Base-by-base conservation (phyloP, 805 yeast genomes). In the Candida oleophila region DNA sequence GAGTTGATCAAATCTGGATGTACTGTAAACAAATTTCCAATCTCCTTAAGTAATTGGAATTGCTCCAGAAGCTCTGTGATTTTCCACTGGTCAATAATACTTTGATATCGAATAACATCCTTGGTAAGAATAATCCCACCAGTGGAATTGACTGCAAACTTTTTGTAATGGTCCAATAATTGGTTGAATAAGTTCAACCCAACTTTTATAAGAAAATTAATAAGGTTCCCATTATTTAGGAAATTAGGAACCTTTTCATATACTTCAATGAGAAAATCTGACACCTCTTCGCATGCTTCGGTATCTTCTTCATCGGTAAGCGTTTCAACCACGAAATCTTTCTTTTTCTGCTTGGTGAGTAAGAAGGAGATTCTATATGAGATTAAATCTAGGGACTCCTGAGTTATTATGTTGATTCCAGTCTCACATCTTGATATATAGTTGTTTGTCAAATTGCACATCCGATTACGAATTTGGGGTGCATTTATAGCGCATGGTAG, bases 91-190 rank as follows among this genome's bases (percentile, higher is more conserved):
- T 83, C 89, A 38, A 87, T 75, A 12, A 79, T 73, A 14, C 78
- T 73, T 61, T 89, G 92, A 58, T 85, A 88, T 40, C 87, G 79
- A 34, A 87, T 85, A 5, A 87, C 82, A 65, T 91, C 97, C 56
- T 85, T 87, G 0, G 96, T 87, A 12, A 89, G 77, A 12, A 86
- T 80, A 49, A 85, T 74, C 25, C 96, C 96, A 44, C 97, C 98
- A 4, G 83, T 80, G 1, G 89, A 82, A 55, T 81, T 87, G 52
- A 91, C 88, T 36, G 80, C 81, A 60, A 81, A 87, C 56, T 83
- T 86, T 49, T 83, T 82, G 62, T 85, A 84, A 60, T 91, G 97
- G 22, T 74, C 78, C 54, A 89, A 69, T 41, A 92, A 66, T 38
- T 80, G 71, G 22, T 74, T 73, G 54, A 85, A 75, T 35, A 86